phyloP scores from a whole-genome alignment of 345 rosid genomes.

The Boechera stricta region DNA sequence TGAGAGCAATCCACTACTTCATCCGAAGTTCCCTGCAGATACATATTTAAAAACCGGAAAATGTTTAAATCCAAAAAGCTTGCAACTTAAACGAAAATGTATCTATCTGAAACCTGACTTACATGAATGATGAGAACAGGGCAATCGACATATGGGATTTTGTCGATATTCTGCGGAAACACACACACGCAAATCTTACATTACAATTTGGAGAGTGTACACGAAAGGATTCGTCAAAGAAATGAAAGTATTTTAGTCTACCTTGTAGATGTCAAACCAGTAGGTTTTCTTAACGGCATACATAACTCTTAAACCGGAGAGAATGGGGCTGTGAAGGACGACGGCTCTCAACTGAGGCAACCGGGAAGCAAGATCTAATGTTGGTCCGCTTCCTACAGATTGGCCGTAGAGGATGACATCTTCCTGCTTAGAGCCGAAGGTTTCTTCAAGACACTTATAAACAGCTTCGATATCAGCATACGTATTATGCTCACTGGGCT shows the following conservation, averaged over 20 bases:
- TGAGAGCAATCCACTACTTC: conserved; percentile 94
- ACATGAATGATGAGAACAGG: conserved; percentile 93
- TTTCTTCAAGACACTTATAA: conserved; percentile 90
- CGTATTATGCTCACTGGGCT: conserved; percentile 98
- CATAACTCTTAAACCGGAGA: conserved; percentile 97
- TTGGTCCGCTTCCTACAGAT: conserved; percentile 98
- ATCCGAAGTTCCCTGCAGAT: conserved; percentile 84
- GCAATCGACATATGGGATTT: conserved; percentile 89
- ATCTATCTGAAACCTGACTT: conserved; percentile 45
- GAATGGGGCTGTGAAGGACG: conserved; percentile 92
- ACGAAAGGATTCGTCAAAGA: neutral
- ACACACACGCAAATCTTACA: conserved; percentile 1
- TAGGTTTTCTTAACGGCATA: conserved; percentile 92
- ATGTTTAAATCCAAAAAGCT: neutral
- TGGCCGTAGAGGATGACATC: conserved; percentile 93
- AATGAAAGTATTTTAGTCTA: conserved; percentile 11
- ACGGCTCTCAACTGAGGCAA: conserved; percentile 78
- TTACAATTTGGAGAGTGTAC: neutral
- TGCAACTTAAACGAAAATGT: neutral
- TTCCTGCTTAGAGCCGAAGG: conserved; percentile 81
- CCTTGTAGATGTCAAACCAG: conserved; percentile 99
- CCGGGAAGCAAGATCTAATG: conserved; percentile 85
- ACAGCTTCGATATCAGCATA: conserved; percentile 96
- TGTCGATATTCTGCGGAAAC: conserved; percentile 84
- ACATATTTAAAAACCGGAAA: neutral